Base-by-base conservation (phyloP, 2,329 filamentous ascomycete genomes). In the Pseudodiploospora longispora region DNA sequence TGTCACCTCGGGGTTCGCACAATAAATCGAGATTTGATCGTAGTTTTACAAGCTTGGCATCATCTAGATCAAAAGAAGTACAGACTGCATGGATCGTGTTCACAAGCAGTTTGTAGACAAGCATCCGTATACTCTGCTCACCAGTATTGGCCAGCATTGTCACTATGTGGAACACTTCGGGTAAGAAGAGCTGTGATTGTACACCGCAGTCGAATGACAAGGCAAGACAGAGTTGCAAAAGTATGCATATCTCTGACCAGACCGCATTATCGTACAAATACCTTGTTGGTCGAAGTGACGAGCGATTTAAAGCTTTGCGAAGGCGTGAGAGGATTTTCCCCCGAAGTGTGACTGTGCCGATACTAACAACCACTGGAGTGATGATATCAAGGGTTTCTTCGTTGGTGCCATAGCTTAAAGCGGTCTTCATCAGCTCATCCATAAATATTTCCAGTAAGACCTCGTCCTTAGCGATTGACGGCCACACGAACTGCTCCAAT, bases 61-160 rank as follows among this genome's bases (percentile, higher is more conserved):
- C 82, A 48, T 83, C 79, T 3, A 85, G 63, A 6, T 65, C 62
- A 56, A 85, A 85, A 0, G 77, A 80, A 2, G 80, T 82, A 56
- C 80, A 84, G 32, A 81, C 75, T 6, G 82, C 78, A 57, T 85
- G 82, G 10, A 85, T 71, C 2, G 81, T 77, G 59, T 85, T 85
- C 42, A 83, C 72, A 27, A 85, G 64, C 8, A 85, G 64, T 42
- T 76, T 72, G 56, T 84, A 80, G 3, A 85, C 78, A 19, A 78
- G 65, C 6, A 74, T 60, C 39, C 80, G 72, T 6, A 82, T 67
- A 8, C 78, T 74, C 7, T 71, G 62, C 8, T 71, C 62, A 6
- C 82, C 82, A 2, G 77, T 83, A 52, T 84, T 84, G 32, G 79
- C 77, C 28, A 85, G 68, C 78, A 85, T 83, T 0, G 82, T 84